Evolutionary conservation across 768 basidiomycete species (phyloP).

Genomic region (Naganishia kalamii): DNA sequence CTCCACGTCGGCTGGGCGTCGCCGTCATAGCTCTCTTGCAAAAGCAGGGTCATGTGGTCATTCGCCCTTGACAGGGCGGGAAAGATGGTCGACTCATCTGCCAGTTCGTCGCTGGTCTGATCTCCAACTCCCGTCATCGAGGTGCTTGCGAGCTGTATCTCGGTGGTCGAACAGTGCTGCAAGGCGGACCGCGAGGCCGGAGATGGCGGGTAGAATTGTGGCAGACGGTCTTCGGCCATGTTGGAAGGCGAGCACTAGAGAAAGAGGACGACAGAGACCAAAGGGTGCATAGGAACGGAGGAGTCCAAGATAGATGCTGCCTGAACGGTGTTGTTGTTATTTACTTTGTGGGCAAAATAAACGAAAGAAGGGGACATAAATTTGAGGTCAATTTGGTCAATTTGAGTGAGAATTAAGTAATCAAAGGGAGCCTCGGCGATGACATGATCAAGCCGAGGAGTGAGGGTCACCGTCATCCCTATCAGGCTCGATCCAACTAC

Average conservation of each 20-base stretch:
- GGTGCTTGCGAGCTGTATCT: slow-evolving; percentile 9
- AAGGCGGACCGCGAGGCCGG: background rate
- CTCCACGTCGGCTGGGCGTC: background rate
- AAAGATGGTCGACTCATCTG: background rate
- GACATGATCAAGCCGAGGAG: no score
- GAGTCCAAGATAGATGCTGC: background rate
- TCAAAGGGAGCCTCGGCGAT: no score
- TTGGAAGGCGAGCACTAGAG: no score
- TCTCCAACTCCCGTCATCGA: slow-evolving; percentile 1
- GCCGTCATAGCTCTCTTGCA: background rate
- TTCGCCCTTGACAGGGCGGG: background rate
- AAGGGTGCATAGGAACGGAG: background rate
- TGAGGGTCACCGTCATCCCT: no score
- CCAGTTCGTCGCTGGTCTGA: no score
- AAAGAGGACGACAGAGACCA: background rate
- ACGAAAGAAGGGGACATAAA: no score
- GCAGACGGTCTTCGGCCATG: background rate
- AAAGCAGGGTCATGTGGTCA: background rate
- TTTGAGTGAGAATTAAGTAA: no score
- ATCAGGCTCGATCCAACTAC: no score
- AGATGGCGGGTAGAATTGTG: background rate
- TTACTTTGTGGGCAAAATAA: slow-evolving; percentile 6
- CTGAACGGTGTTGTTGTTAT: background rate
- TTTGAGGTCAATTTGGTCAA: no score
- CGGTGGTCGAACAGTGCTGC: slow-evolving; percentile 10